These are phyloP conservation scores for Parascedosporium putredinis DNA, from an alignment of 2,329 filamentous ascomycete species.

Conservation along the genomic window DNA sequence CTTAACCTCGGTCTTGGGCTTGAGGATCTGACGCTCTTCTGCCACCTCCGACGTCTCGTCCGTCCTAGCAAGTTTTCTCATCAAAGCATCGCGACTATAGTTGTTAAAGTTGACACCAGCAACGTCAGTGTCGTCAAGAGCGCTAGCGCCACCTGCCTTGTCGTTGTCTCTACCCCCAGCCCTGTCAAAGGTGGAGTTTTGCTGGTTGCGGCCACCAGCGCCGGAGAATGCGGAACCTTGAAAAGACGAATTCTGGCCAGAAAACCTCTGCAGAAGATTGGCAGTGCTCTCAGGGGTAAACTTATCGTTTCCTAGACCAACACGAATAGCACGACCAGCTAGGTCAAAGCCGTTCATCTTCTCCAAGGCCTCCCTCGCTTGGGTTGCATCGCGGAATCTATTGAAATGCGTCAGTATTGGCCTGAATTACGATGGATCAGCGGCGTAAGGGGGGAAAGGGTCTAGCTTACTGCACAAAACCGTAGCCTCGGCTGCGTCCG, in stretches of 20 bases:
- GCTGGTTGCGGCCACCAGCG: slow-evolving; percentile 74
- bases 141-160: slow-evolving; percentile 84
- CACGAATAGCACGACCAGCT: slow-evolving; percentile 91
- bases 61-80: slow-evolving; percentile 95
- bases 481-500: slow-evolving; percentile 85
- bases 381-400: slow-evolving; percentile 82
- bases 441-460: slow-evolving; percentile 18
- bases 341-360: slow-evolving; percentile 99
- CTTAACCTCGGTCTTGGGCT: slow-evolving; percentile 70
- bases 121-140: slow-evolving; percentile 94
- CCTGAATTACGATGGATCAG: too few relatives aligned
- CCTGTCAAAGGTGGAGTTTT: slow-evolving; percentile 82
- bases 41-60: slow-evolving; percentile 56
- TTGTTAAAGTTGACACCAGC: slow-evolving; percentile 99
- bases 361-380: slow-evolving; percentile 89
- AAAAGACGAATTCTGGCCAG: slow-evolving; percentile 66
- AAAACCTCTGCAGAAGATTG: slow-evolving; percentile 84
- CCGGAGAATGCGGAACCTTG: slow-evolving; percentile 90
- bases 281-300: slow-evolving; percentile 96
- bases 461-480: slow-evolving; percentile 98
- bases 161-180: slow-evolving; percentile 81
- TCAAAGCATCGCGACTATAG: slow-evolving; percentile 95
- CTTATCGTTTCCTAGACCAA: slow-evolving; percentile 99
- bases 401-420: too few relatives aligned
- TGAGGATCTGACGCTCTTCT: slow-evolving; percentile 61